Conservation (phyloP, 441 rosid species). For the Aleurites moluccanus region DNA sequence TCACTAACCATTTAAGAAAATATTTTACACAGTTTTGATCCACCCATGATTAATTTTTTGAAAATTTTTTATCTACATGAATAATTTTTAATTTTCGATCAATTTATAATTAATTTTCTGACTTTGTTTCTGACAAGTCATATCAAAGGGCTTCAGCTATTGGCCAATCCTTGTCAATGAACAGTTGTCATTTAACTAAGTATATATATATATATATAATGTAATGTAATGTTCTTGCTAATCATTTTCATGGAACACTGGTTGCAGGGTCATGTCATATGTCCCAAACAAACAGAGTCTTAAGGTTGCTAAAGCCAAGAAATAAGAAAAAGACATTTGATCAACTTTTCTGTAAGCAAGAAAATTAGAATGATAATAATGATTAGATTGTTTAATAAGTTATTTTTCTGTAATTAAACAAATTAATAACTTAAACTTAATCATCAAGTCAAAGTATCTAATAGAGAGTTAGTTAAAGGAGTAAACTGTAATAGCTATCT, state of each 20-base stretch:
- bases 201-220: neutral
- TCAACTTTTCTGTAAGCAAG: constrained; percentile 35
- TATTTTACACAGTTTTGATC: too few species aligned
- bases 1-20: too few species aligned
- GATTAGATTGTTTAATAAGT: neutral
- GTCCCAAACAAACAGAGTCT: constrained; percentile 18
- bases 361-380: constrained; percentile 6
- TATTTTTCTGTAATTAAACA: constrained; percentile 7
- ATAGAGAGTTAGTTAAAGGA: neutral
- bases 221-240: neutral
- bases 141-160: neutral
- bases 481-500: neutral
- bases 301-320: constrained; percentile 10
- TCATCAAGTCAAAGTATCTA: constrained; percentile 9
- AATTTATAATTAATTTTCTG: too few species aligned
- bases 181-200: too few species aligned
- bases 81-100: too few species aligned
- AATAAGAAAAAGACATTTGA: constrained; percentile 34
- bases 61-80: too few species aligned
- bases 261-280: constrained; percentile 14
- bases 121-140: too few species aligned
- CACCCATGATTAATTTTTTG: too few species aligned
- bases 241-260: constrained; percentile 20
- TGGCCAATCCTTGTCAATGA: neutral
- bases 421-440: constrained; percentile 15